Conservation (phyloP, 768 basidiomycete species). For the Nidula microcarpa region DNA sequence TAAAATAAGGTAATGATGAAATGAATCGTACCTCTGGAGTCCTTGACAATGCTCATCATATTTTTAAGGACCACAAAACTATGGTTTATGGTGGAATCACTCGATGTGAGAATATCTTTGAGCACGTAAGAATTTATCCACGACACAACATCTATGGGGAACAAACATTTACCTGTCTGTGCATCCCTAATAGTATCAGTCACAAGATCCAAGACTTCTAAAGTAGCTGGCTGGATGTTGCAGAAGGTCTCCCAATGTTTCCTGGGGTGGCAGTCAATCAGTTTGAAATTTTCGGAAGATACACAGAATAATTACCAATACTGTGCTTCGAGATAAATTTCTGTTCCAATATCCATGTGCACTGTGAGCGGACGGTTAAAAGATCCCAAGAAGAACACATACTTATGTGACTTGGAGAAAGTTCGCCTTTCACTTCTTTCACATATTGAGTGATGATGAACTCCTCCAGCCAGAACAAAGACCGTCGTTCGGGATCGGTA, state of each 20-base stretch:
- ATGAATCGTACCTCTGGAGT: not conserved
- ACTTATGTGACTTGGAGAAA: constrained; percentile 23
- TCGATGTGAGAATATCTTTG: constrained; percentile 5
- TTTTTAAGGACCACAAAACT: constrained; percentile 6
- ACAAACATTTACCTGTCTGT: constrained; percentile 3
- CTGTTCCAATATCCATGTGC: constrained; percentile 9
- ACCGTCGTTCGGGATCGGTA: constrained; percentile 26
- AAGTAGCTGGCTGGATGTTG: constrained; percentile 17
- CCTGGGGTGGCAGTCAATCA: constrained; percentile 15
- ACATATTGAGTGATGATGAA: constrained; percentile 17
- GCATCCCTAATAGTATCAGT: constrained; percentile 16
- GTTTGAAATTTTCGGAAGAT: not conserved
- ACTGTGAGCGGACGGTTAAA: too few species aligned
- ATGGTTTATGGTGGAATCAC: constrained; percentile 1
- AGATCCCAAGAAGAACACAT: constrained; percentile 2
- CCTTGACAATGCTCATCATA: not conserved
- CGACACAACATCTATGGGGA: not conserved
- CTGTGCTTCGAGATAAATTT: constrained; percentile 26
- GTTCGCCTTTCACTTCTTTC: constrained; percentile 18
- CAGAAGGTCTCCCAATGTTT: constrained; percentile 29
- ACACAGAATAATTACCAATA: constrained; percentile 24
- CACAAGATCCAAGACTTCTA: constrained; percentile 14
- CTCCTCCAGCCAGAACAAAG: constrained; percentile 42
- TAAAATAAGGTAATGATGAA: too few species aligned
- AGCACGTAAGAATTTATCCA: not conserved